Base-by-base conservation (phyloP, 805 yeast genomes). In the Kodamaea jinghongensis region DNA sequence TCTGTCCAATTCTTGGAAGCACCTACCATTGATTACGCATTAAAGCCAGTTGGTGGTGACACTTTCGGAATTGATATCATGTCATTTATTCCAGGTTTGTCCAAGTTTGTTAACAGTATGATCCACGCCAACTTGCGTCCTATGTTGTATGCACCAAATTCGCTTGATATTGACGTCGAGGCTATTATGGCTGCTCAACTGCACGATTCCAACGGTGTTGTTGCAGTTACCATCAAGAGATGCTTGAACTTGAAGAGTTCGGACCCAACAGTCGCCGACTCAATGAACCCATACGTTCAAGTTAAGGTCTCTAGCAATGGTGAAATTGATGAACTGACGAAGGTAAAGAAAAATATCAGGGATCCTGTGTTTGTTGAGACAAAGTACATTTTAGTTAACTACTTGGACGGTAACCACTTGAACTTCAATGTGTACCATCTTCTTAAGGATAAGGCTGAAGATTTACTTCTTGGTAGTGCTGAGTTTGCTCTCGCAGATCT, bases 31-130 rank as follows among this genome's bases (percentile, higher is more conserved):
- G 90, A 83, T 55, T 86, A 84, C 58, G 83, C 80, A 14, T 75
- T 86, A 68, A 86, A 86, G 57, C 95, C 95, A 7, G 83, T 86
- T 38, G 93, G 93, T 58, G 93, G 95, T 65, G 91, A 86, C 57
- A 81, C 90, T n/a, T 73, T 86, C 44, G 95, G 95, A 45, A 55
- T 86, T 31, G 95, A 86, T 64, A 76, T 86, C 50, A 86, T 86
- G 95, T 80, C 90, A 2, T 72, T 85, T 50, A 74, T 86, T 47
- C 95, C 95, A 3, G 93, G 93, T 46, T 75, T 86, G 55, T 74
- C 86, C 16, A 68, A 79, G 2, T 80, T 85, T 54, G 89, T 86
- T 39, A 84, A 81, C 46, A 71, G 75, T 15, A 70, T 82, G 58
- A 78, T 86, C 54, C 83, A 86, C 60, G 65, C 85, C 35, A 82